phyloP scores from a whole-genome alignment of 345 rosid species.

The Camelina hispida region DNA sequence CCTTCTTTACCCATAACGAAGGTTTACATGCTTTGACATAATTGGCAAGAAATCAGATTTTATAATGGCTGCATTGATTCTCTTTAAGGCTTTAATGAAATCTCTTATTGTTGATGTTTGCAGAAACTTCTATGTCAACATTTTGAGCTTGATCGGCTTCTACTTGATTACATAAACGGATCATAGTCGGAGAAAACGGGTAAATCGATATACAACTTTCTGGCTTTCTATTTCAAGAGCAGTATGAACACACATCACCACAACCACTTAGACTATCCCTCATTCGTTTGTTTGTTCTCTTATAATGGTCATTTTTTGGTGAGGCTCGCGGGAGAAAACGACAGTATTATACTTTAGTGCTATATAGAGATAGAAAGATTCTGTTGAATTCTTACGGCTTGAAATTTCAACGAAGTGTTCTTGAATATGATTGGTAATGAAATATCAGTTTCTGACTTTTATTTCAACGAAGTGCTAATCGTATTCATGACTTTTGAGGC shows the following conservation, averaged over 20 bases:
- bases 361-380: slow-evolving; percentile 27
- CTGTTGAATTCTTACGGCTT: slow-evolving; percentile 9
- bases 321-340: slow-evolving; percentile 34
- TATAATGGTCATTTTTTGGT: slow-evolving; percentile 20
- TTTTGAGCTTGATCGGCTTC: slow-evolving; percentile 81
- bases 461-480: slow-evolving; percentile 3
- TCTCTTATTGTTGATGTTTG: slow-evolving; percentile 41
- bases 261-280: slow-evolving; percentile 10
- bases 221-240: slow-evolving; percentile 25
- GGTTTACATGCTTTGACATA: slow-evolving; percentile 53
- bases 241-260: slow-evolving; percentile 11
- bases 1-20: slow-evolving; percentile 66
- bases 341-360: slow-evolving; percentile 9
- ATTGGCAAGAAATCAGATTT: neutral
- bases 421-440: slow-evolving; percentile 25
- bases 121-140: slow-evolving; percentile 75
- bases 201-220: neutral
- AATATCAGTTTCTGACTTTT: slow-evolving; percentile 23
- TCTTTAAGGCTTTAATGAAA: slow-evolving; percentile 5
- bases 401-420: neutral
- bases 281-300: slow-evolving; percentile 12
- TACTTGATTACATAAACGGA: slow-evolving; percentile 71
- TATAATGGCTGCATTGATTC: slow-evolving; percentile 14
- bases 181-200: slow-evolving; percentile 45
- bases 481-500: slow-evolving; percentile 36